These are phyloP conservation scores for Ciborinia camelliae DNA, from an alignment of 2,329 filamentous ascomycete genomes.

Conservation along the genomic window DNA sequence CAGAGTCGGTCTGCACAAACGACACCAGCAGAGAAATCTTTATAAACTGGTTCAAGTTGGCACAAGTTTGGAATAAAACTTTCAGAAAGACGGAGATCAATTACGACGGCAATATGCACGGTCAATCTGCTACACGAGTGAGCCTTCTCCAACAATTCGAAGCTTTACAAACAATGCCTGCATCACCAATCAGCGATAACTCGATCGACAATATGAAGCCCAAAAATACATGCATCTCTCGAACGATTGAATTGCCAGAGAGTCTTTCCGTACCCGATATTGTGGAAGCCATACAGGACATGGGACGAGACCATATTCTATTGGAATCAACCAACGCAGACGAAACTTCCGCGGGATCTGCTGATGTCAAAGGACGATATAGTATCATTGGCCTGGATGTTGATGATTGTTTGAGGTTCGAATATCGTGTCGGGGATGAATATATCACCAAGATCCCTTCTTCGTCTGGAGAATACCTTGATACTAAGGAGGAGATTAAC, in stretches of 20 bases:
- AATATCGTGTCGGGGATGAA: conserved; percentile 52
- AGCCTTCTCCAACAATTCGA: conserved; percentile 33
- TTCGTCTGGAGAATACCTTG: background rate
- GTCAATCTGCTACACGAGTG: conserved; percentile 28
- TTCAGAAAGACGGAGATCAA: conserved; percentile 17
- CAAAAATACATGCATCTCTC: conserved; percentile 41
- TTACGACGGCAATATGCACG: conserved; percentile 22
- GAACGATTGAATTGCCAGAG: conserved; percentile 44
- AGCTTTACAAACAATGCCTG: conserved; percentile 13
- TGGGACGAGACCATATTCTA: conserved; percentile 48
- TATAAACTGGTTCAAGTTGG: conserved; percentile 59
- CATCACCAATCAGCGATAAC: conserved; percentile 5
- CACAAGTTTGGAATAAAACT: conserved; percentile 44
- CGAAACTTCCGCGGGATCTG: conserved; percentile 43
- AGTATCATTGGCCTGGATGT: conserved; percentile 72
- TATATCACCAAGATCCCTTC: conserved; percentile 23
- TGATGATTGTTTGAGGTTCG: conserved; percentile 52
- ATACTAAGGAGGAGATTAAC: conserved; percentile 7
- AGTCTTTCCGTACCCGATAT: conserved; percentile 52
- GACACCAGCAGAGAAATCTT: conserved; percentile 52
- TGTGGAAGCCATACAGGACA: conserved; percentile 43
- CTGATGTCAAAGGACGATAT: conserved; percentile 57
- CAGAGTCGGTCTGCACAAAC: conserved; percentile 67
- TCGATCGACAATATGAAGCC: conserved; percentile 16
- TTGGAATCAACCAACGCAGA: conserved; percentile 58